Base-by-base conservation (phyloP, 176 grass and related monocot genomes). In the Pontederia paniculata region DNA sequence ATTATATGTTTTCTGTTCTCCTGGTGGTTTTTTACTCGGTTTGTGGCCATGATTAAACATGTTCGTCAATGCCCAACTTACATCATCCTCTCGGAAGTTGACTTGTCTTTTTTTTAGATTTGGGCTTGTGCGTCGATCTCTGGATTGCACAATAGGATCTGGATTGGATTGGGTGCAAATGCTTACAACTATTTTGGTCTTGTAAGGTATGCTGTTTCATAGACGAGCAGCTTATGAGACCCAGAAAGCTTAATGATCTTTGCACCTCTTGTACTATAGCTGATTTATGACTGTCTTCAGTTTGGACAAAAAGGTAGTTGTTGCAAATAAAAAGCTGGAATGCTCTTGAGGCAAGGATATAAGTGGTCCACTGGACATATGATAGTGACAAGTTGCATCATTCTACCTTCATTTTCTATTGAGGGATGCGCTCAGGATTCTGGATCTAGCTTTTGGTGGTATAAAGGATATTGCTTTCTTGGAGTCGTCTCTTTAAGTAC, bases 81-180 rank as follows among this genome's bases (percentile, higher is more conserved):
- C 76, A 23, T 63, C 73, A 62, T 55, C 21, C 28, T 51, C n/a
- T 85, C 77, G 73, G 80, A 85, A 69, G 68, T 77, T 85, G 63
- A 21, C 49, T 80, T 67, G 71, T 73, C 51, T 77, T 17, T 80
- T 85, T 70, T 68, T 41, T 85, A 77, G 83, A 85, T 80, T 50
- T 68, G 77, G 77, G 64, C 56, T 37, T 63, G 52, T 80, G 69
- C 65, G 59, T 48, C 44, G 48, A 73, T 85, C 48, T 80, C 73
- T 61, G 78, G 70, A 78, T 76, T 77, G 83, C 55, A 17, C 77
- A 67, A 62, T 81, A 78, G 83, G 72, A 77, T 57, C 44, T 77
- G 69, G 71, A 74, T 63, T 46, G 66, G 73, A 62, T 71, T 60
- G 58, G 58, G 73, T 73, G 71, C 77, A 63, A 77, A 66, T 81